phyloP scores from a whole-genome alignment of 257 asterid species.

The Nicotiana otophora region DNA sequence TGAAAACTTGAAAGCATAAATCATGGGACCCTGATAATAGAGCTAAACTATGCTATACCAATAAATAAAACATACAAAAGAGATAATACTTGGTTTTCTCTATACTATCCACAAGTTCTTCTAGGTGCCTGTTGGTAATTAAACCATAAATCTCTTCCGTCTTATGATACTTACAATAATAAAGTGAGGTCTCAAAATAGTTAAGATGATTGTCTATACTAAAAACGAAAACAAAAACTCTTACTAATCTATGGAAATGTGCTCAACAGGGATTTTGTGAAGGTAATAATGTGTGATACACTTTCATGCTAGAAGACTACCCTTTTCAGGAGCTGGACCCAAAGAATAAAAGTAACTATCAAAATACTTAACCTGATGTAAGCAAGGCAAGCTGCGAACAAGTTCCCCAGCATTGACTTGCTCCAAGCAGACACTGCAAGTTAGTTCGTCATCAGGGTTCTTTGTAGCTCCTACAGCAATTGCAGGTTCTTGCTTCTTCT shows the following conservation, averaged over 20 bases:
- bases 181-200: background rate
- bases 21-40: background rate
- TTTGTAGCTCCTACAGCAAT: constrained; percentile 38
- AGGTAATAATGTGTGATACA: background rate
- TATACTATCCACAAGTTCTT: background rate
- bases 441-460: constrained; percentile 72
- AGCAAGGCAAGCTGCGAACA: constrained; percentile 94
- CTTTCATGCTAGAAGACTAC: background rate
- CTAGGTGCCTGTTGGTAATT: background rate
- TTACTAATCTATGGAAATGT: background rate
- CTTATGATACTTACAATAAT: background rate
- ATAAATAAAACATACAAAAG: background rate
- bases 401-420: constrained; percentile 85
- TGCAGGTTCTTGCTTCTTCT: constrained; percentile 67
- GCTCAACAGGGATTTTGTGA: background rate
- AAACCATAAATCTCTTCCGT: background rate
- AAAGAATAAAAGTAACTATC: background rate
- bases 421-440: constrained; percentile 98
- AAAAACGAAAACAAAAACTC: background rate
- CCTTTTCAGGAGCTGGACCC: background rate
- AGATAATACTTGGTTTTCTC: background rate
- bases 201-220: background rate
- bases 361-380: constrained; percentile 70
- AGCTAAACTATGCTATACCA: background rate
- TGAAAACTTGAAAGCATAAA: background rate